Evolutionary conservation across 495 filamentous ascomycete species (phyloP).

Genomic region (Neurospora discreta): DNA sequence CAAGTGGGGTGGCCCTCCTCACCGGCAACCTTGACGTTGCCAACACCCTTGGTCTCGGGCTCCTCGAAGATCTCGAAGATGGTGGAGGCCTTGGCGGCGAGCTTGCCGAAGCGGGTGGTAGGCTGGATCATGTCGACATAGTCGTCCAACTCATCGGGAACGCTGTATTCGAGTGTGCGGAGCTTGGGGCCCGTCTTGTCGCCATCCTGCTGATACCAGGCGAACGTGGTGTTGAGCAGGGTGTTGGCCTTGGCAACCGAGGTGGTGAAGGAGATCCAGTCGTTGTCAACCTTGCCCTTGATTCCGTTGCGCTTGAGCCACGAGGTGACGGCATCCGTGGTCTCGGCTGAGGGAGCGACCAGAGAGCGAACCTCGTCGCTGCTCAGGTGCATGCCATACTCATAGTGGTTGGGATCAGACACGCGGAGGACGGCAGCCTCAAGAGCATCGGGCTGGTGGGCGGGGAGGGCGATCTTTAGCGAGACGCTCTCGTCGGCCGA

Average conservation of each 20-base stretch:
- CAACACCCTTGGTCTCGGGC: background rate
- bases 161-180: constrained; percentile 53
- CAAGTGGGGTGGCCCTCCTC: constrained; percentile 27
- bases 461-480: constrained; percentile 24
- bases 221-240: constrained; percentile 38
- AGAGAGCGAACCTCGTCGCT: constrained; percentile 39
- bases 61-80: constrained; percentile 16
- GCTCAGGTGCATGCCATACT: constrained; percentile 48
- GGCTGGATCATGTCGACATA: constrained; percentile 57
- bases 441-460: constrained; percentile 37
- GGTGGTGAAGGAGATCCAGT: constrained; percentile 38
- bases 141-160: constrained; percentile 46
- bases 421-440: constrained; percentile 43
- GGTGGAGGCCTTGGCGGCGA: constrained; percentile 16
- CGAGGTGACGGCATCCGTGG: constrained; percentile 27
- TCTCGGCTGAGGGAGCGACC: constrained; percentile 36
- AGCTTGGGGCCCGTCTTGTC: constrained; percentile 25
- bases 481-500: constrained; percentile 20
- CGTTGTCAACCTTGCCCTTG: constrained; percentile 31
- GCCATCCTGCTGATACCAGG: constrained; percentile 27
- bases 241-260: constrained; percentile 33
- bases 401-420: constrained; percentile 42
- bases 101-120: constrained; percentile 48
- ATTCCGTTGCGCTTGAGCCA: constrained; percentile 46
- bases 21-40: constrained; percentile 1